Percentiles rank a stretch among this genome's conserved stretches.
Conservation (phyloP, 495 filamentous ascomycete species). For the Aspergillus cavernicola region DNA sequence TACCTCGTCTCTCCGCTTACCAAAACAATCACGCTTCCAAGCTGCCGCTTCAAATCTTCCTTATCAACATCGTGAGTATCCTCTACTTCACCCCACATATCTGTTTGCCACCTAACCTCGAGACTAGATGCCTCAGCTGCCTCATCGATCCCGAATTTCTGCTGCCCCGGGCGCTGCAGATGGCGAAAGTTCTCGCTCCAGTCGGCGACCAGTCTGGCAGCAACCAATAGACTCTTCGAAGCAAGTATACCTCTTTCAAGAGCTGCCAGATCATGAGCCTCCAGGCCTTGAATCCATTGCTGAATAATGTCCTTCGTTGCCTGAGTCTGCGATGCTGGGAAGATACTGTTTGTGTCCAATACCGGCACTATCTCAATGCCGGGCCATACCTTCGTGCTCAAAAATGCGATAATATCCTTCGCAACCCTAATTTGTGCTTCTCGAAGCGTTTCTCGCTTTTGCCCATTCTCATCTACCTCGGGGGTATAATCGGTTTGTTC, state of each 20-base stretch:
- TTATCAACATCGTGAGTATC: conserved; percentile 97
- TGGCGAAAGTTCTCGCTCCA: conserved; percentile 74
- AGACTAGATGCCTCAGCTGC: conserved; percentile 73
- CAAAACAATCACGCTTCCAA: conserved; percentile 80
- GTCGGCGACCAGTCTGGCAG: conserved; percentile 71
- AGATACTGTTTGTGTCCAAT: conserved; percentile 66
- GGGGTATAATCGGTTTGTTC: conserved; percentile 37
- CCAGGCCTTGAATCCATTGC: conserved; percentile 72
- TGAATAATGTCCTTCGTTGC: conserved; percentile 69
- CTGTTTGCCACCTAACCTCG: conserved; percentile 88
- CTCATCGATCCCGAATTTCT: conserved; percentile 53
- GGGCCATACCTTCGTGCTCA: conserved; percentile 78
- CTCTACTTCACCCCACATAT: conserved; percentile 93
- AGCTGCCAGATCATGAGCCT: conserved; percentile 75
- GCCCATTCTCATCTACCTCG: conserved; percentile 29
- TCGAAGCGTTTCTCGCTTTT: conserved; percentile 54
- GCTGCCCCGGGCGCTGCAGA: conserved; percentile 28
- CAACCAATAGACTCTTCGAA: conserved; percentile 79
- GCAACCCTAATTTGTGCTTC: conserved; percentile 66
- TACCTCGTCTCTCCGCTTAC: conserved; percentile 54
- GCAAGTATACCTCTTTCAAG: conserved; percentile 80
- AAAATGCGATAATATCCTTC: conserved; percentile 60
- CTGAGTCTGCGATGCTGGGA: conserved; percentile 66
- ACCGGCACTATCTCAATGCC: conserved; percentile 73
- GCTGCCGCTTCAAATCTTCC: conserved; percentile 83